phyloP scores from a whole-genome alignment of 305 asterid genomes.

The Fraxinus xanthoxyloides region DNA sequence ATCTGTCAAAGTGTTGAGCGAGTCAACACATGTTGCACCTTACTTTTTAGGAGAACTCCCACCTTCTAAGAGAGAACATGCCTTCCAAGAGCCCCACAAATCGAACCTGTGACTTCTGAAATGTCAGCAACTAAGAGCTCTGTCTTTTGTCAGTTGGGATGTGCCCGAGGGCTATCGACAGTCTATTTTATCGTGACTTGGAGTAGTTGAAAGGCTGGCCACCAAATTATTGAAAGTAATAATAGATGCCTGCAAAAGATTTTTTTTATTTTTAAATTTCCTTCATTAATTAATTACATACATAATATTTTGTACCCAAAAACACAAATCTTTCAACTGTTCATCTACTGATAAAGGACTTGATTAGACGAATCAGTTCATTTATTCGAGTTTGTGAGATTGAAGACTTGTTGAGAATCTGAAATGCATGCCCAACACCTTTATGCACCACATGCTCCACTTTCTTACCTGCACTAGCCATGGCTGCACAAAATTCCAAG shows the following conservation, averaged over 20 bases:
- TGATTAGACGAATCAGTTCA: slow-evolving; percentile 49
- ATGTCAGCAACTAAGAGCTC: too few relatives aligned
- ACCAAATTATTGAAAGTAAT: not conserved
- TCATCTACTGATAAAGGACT: slow-evolving; percentile 36
- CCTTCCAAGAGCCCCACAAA: too few relatives aligned
- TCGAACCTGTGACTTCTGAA: too few relatives aligned
- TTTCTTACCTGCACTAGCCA: slow-evolving; percentile 43
- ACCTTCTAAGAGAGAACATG: too few relatives aligned
- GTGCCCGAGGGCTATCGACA: too few relatives aligned
- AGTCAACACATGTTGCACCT: too few relatives aligned
- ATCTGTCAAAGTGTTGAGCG: too few relatives aligned
- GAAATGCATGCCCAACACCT: slow-evolving; percentile 91
- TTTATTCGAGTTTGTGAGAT: slow-evolving; percentile 43
- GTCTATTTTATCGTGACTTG: not conserved
- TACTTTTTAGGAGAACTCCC: too few relatives aligned
- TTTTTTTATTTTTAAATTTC: not conserved
- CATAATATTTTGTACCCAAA: not conserved
- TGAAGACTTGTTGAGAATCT: slow-evolving; percentile 56
- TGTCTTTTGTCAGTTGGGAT: too few relatives aligned
- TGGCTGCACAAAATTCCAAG: slow-evolving; percentile 50
- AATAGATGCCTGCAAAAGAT: not conserved
- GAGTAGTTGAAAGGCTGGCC: not conserved
- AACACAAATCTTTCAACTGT: not conserved
- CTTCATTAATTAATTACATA: not conserved
- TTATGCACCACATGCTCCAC: slow-evolving; percentile 52